A percentile compares a stretch with the other conserved stretches of the same genome.
Evolutionary conservation across 2,329 filamentous ascomycete species (phyloP).

Genomic region (Claviceps citrina): DNA sequence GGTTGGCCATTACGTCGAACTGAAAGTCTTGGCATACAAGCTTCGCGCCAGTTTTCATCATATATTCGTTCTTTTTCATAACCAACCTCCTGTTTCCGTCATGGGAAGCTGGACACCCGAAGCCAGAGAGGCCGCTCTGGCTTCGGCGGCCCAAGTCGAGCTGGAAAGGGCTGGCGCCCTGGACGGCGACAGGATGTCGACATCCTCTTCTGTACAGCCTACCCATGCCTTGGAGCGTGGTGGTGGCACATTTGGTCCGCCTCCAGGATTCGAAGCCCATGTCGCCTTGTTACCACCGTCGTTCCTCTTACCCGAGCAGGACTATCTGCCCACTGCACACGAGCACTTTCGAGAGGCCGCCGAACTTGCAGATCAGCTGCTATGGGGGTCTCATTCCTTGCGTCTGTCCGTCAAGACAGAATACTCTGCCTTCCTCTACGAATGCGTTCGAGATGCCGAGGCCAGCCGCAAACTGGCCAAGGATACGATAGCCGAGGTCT

Average conservation of each 20-base stretch:
- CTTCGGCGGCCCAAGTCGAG: slow-evolving; percentile 17
- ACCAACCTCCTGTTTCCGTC: slow-evolving; percentile 61
- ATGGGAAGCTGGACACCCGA: slow-evolving; percentile 39
- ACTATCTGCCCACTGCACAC: slow-evolving; percentile 74
- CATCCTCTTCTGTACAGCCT: slow-evolving; percentile 31
- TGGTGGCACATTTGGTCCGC: slow-evolving; percentile 41
- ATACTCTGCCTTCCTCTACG: slow-evolving; percentile 83
- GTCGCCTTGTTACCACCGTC: slow-evolving; percentile 36
- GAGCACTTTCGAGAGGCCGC: slow-evolving; percentile 68
- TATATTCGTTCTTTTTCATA: slow-evolving; percentile 92
- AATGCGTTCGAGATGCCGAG: slow-evolving; percentile 73
- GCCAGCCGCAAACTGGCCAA: slow-evolving; percentile 63
- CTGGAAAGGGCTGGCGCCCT: slow-evolving; percentile 35
- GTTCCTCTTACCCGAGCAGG: slow-evolving; percentile 61
- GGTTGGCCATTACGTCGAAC: slow-evolving; percentile 62
- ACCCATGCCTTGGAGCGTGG: slow-evolving; percentile 40
- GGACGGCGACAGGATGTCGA: slow-evolving; percentile 25
- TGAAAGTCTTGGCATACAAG: slow-evolving; percentile 83
- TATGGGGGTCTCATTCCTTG: slow-evolving; percentile 80
- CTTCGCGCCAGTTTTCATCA: slow-evolving; percentile 89
- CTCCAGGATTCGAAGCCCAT: slow-evolving; percentile 36
- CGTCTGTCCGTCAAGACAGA: slow-evolving; percentile 83
- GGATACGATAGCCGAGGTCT: slow-evolving; percentile 75
- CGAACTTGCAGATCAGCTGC: slow-evolving; percentile 53
- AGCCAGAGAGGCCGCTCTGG: slow-evolving; percentile 21